These are phyloP conservation scores for Haplosporangium gracile DNA, from an alignment of 192 early-diverging fungal species.

Conservation along the genomic window DNA sequence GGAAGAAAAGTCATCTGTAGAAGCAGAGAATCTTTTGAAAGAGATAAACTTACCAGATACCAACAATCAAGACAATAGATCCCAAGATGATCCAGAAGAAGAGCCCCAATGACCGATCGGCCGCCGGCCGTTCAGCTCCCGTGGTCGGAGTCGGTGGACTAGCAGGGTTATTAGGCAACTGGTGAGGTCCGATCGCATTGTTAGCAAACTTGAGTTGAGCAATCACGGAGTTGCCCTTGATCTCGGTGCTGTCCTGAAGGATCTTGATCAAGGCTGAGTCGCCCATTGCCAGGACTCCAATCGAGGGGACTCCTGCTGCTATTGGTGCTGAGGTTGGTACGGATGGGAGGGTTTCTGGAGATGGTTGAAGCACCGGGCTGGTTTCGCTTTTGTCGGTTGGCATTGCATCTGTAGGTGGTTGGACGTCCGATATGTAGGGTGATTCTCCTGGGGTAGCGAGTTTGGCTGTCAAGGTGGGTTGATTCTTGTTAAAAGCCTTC, in stretches of 20 bases:
- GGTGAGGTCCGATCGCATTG: conserved; percentile 15
- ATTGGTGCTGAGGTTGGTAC: background rate
- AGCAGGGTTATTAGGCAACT: background rate
- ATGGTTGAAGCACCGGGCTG: background rate
- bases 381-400: background rate
- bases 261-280: conserved; percentile 25
- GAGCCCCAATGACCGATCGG: conserved; percentile 35
- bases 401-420: background rate
- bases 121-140: background rate
- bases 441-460: background rate
- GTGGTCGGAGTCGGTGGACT: background rate
- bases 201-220: conserved; percentile 36
- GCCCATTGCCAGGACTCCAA: conserved; percentile 36
- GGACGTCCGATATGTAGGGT: background rate
- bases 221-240: conserved; percentile 21
- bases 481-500: background rate
- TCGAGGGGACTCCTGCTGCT: background rate
- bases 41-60: conserved; percentile 30
- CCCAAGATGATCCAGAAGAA: conserved; percentile 47
- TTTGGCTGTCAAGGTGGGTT: background rate
- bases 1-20: background rate
- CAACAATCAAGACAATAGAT: conserved; percentile 39
- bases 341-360: background rate
- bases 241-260: conserved; percentile 4
- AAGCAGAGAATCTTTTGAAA: background rate